Percentiles rank a stretch among this genome's conserved stretches.
phyloP scores from a whole-genome alignment of 2,329 filamentous ascomycete species.

The Apiospora pterosperma region DNA sequence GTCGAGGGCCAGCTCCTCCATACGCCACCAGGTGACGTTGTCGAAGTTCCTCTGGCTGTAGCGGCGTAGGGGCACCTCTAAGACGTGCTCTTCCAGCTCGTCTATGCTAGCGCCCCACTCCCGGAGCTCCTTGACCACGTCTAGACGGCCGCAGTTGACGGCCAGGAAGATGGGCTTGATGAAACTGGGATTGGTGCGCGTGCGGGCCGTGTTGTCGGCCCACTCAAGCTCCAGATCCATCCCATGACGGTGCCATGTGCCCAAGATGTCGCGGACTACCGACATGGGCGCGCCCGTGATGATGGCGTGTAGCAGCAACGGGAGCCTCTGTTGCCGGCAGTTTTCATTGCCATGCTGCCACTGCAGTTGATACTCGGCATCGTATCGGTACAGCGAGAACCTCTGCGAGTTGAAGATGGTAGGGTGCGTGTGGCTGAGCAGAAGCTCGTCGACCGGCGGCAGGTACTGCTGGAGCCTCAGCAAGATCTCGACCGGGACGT shows the following conservation, averaged over 20 bases:
- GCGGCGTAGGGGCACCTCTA: accelerated
- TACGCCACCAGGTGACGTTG: background rate
- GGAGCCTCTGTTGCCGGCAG: background rate
- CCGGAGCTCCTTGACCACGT: background rate
- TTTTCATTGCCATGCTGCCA: background rate
- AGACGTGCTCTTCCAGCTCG: background rate
- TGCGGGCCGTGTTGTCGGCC: background rate
- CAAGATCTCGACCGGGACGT: background rate
- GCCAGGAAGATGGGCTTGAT: background rate
- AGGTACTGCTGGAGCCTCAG: background rate
- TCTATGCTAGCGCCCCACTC: background rate
- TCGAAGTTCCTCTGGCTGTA: background rate
- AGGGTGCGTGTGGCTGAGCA: background rate
- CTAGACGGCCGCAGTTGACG: background rate
- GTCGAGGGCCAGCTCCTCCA: background rate
- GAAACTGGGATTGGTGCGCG: background rate
- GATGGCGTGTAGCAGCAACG: background rate
- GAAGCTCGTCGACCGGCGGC: background rate
- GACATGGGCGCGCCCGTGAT: background rate
- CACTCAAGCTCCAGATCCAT: background rate
- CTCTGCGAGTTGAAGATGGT: background rate
- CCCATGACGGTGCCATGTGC: background rate
- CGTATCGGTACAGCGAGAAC: background rate
- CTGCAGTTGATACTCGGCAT: background rate
- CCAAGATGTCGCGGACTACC: background rate